These are phyloP conservation scores for Neurospora sp. DNA, from an alignment of 495 filamentous ascomycete species.

Conservation along the genomic window DNA sequence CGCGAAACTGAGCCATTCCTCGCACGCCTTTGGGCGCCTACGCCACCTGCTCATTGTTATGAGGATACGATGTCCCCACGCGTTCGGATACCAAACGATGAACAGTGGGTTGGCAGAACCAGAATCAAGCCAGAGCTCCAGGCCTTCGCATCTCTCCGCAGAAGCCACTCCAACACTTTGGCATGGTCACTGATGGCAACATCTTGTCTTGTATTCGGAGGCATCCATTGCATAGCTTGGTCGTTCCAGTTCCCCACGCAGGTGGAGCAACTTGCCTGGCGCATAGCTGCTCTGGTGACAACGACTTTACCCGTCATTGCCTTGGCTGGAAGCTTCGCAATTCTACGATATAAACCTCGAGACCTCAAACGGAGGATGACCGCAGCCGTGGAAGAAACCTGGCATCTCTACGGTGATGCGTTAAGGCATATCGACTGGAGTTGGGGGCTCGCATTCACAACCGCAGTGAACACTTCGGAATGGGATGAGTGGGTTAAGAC, in stretches of 20 bases:
- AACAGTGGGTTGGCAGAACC: not conserved
- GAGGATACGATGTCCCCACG: not conserved
- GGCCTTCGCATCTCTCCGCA: too few species aligned
- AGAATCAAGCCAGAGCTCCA: too few species aligned
- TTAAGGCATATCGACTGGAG: too few species aligned
- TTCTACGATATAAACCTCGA: not conserved
- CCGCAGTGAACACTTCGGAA: not conserved
- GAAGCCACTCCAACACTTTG: too few species aligned
- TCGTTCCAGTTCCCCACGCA: not conserved
- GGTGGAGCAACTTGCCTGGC: not conserved
- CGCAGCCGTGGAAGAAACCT: too few species aligned
- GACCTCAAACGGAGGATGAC: not conserved
- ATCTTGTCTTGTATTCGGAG: not conserved
- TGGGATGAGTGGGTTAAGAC: not conserved
- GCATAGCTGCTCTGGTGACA: not conserved
- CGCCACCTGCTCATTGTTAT: not conserved
- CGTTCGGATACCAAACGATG: not conserved
- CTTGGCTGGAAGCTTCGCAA: not conserved
- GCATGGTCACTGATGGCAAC: too few species aligned
- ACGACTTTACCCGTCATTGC: not conserved
- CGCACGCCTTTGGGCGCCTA: not conserved
- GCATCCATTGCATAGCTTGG: not conserved
- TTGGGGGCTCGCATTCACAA: not conserved
- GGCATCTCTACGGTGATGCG: too few species aligned
- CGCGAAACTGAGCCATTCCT: not conserved